These are phyloP conservation scores for Ascochyta rabiei DNA, from an alignment of 2,329 filamentous ascomycete species.

Conservation along the genomic window DNA sequence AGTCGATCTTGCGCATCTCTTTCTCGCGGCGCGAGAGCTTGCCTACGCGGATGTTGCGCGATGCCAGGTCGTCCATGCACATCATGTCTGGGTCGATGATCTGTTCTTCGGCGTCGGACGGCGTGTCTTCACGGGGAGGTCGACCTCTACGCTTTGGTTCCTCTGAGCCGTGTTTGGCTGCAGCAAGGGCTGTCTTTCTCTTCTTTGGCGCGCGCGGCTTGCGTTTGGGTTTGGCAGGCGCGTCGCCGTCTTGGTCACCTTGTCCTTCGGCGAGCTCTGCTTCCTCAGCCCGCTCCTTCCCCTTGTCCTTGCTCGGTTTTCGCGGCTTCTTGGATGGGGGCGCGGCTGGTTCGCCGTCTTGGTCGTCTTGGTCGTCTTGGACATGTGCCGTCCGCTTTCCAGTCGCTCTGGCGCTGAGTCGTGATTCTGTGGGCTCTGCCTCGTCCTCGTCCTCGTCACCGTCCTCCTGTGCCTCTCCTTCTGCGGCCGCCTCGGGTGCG, in stretches of 20 bases:
- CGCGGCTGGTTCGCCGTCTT: conserved; percentile 20
- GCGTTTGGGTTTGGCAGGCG: conserved; percentile 14
- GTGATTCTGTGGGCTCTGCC: conserved; percentile 15
- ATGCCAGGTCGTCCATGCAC: conserved; percentile 75
- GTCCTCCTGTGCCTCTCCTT: conserved; percentile 6
- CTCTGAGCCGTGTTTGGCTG: conserved; percentile 17
- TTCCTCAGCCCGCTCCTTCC: conserved; percentile 10
- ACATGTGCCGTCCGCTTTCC: conserved; percentile 25
- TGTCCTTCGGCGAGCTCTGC: conserved; percentile 19
- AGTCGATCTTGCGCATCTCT: conserved; percentile 72
- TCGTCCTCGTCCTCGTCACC: conserved; percentile 25
- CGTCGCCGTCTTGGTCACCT: conserved; percentile 16
- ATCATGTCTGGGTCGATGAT: conserved; percentile 68
- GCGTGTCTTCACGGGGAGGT: conserved; percentile 39
- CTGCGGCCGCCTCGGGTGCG: conserved; percentile 1
- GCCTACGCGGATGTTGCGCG: conserved; percentile 67
- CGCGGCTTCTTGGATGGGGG: conserved; percentile 34
- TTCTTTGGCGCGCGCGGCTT: conserved; percentile 28
- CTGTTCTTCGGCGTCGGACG: conserved; percentile 47
- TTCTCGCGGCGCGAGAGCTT: conserved; percentile 77
- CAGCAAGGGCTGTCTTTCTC: conserved; percentile 21
- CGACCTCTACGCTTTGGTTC: conserved; percentile 34
- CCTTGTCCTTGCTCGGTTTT: conserved; percentile 38
- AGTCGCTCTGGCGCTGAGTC: conserved; percentile 23
- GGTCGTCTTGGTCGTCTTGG: conserved; percentile 6